Evolutionary conservation across 441 rosid species (phyloP).

Genomic region (Arabidopsis lyrata): DNA sequence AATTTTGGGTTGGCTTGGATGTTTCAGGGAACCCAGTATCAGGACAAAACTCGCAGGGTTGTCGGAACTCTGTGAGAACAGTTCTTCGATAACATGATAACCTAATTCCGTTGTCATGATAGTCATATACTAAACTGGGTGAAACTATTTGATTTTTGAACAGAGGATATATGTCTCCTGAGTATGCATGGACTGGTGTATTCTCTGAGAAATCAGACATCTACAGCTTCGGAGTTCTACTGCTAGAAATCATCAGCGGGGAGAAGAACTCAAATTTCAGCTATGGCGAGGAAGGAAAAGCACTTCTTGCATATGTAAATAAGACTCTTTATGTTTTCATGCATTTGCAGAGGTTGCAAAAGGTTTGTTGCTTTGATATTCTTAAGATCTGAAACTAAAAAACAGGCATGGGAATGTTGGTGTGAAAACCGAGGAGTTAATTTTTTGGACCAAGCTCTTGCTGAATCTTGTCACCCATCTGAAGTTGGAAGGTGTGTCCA

Average conservation of each 20-base stretch:
- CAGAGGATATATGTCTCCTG: constrained; percentile 47
- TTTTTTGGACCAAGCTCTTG: constrained; percentile 21
- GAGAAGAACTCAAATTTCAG: constrained; percentile 51
- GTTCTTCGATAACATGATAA: background rate
- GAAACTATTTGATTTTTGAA: background rate
- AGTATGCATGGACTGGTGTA: constrained; percentile 56
- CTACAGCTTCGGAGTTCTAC: constrained; percentile 61
- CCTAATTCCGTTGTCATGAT: no score
- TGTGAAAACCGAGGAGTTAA: constrained; percentile 17
- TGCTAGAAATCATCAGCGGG: constrained; percentile 69
- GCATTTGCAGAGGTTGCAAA: background rate
- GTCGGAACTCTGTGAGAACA: constrained; percentile 36
- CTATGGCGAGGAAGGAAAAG: constrained; percentile 38
- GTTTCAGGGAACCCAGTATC: constrained; percentile 24
- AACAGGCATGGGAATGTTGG: constrained; percentile 36
- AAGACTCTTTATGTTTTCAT: background rate
- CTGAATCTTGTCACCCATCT: background rate
- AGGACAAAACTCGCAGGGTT: constrained; percentile 27
- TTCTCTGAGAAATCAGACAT: constrained; percentile 68
- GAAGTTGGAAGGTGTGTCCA: constrained; percentile 38
- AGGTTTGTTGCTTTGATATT: background rate
- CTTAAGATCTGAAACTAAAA: background rate
- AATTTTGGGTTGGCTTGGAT: constrained; percentile 35
- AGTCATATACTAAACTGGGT: no score
- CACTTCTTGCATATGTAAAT: constrained; percentile 58